These are phyloP conservation scores for Abrus pulchellus DNA, from an alignment of 306 rosid species.

Conservation along the genomic window DNA sequence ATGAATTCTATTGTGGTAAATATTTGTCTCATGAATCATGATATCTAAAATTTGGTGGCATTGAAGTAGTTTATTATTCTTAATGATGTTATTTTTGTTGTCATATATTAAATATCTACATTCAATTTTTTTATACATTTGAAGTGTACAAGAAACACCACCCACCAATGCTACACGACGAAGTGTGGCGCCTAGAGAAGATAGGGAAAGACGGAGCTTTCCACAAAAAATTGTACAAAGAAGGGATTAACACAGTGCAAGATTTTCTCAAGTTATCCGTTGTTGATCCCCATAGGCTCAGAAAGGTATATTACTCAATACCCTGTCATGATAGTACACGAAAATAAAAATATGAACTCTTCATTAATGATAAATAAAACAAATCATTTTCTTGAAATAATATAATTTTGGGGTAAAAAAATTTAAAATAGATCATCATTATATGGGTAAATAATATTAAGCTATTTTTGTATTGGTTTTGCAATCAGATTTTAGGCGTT, in stretches of 20 bases:
- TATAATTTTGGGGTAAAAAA: no score
- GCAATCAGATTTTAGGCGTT: slow-evolving; percentile 69
- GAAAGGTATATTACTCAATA: slow-evolving; percentile 49
- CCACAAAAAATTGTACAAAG: slow-evolving; percentile 60
- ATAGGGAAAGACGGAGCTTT: slow-evolving; percentile 96
- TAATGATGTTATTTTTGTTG: background rate
- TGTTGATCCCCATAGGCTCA: slow-evolving; percentile 61
- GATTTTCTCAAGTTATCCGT: slow-evolving; percentile 76
- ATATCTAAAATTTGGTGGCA: background rate
- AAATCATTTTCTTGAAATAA: no score
- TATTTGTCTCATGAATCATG: slow-evolving; percentile 17
- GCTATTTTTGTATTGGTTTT: background rate
- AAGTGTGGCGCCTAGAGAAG: slow-evolving; percentile 95
- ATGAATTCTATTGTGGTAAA: background rate
- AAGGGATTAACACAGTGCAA: slow-evolving; percentile 68
- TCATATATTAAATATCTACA: background rate
- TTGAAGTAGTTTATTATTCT: background rate
- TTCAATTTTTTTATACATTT: background rate
- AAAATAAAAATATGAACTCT: no score
- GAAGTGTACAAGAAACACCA: slow-evolving; percentile 94
- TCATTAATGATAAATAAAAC: no score
- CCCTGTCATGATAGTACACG: background rate
- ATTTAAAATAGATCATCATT: background rate
- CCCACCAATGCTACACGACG: slow-evolving; percentile 81
- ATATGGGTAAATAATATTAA: background rate